A percentile compares a stretch with the other conserved stretches of the same genome.
Evolutionary conservation across 345 rosid species (phyloP).

Genomic region (Psidium friedrichsthalianum): DNA sequence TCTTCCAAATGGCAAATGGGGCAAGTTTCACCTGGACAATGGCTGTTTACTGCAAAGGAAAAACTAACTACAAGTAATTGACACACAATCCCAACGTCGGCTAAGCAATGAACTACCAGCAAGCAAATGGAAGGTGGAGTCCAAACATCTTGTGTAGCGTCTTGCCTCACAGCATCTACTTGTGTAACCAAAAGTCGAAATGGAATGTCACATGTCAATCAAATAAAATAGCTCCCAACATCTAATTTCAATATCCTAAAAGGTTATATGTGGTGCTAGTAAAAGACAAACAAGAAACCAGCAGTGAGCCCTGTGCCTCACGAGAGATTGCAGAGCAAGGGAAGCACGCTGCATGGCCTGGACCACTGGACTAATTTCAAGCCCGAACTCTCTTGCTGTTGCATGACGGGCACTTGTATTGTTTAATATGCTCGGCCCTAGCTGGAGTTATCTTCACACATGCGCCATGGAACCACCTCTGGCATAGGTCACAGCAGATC

Average conservation of each 20-base stretch:
- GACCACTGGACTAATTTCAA: slow-evolving; percentile 5
- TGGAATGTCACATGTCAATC: not conserved
- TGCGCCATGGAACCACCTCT: slow-evolving; percentile 72
- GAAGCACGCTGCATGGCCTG: not conserved
- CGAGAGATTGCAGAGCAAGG: not conserved
- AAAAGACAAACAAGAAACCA: not conserved
- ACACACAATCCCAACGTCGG: not conserved
- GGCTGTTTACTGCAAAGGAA: not conserved
- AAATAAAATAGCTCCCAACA: not conserved
- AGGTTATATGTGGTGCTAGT: not conserved
- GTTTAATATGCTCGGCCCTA: slow-evolving; percentile 56
- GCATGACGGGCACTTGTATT: slow-evolving; percentile 62
- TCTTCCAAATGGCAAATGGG: not conserved
- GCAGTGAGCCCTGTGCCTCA: not conserved
- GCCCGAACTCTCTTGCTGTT: slow-evolving; percentile 54
- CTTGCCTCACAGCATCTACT: not conserved
- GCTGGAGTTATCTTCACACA: slow-evolving; percentile 66
- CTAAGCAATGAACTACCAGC: not conserved
- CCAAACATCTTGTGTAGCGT: not conserved
- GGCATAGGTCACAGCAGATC: slow-evolving; percentile 75
- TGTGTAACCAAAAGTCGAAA: not conserved
- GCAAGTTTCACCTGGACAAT: not conserved
- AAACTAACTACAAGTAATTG: not conserved
- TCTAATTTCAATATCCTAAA: not conserved
- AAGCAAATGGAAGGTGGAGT: not conserved